Evolutionary conservation across 768 basidiomycete species (phyloP).

Genomic region (Lentinula raphanica): DNA sequence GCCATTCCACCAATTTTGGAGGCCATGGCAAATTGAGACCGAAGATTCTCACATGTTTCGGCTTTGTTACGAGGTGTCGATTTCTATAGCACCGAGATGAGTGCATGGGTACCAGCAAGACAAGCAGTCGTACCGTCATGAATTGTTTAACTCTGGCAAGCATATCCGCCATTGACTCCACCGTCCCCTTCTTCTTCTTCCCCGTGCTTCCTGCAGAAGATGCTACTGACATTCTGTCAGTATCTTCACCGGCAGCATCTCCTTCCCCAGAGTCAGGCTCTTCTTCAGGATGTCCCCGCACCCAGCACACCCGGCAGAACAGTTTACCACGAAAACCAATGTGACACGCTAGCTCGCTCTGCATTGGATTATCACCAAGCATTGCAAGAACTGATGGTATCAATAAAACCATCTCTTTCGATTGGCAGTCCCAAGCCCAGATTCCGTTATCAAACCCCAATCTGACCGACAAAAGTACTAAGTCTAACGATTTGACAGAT

Average conservation of each 20-base stretch:
- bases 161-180: neutral
- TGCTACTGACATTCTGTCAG: neutral
- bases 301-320: constrained; percentile 15
- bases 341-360: constrained; percentile 7
- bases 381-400: constrained; percentile 11
- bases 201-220: neutral
- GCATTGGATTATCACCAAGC: constrained; percentile 5
- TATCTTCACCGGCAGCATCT: neutral
- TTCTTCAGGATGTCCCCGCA: too few species aligned
- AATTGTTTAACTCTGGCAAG: neutral
- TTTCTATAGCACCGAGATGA: too few species aligned
- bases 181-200: neutral
- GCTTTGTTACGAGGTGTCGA: too few species aligned
- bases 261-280: neutral
- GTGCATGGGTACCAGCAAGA: too few species aligned
- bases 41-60: too few species aligned
- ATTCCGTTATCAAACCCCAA: constrained; percentile 6
- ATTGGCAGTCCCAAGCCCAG: constrained; percentile 11
- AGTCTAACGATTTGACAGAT: too few species aligned
- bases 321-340: neutral
- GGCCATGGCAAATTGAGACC: too few species aligned
- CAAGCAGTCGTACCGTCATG: too few species aligned
- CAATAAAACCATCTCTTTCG: constrained; percentile 11
- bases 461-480: too few species aligned
- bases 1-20: too few species aligned